phyloP scores from a whole-genome alignment of 805 yeast genomes.

The Saccharomyces eubayanus region DNA sequence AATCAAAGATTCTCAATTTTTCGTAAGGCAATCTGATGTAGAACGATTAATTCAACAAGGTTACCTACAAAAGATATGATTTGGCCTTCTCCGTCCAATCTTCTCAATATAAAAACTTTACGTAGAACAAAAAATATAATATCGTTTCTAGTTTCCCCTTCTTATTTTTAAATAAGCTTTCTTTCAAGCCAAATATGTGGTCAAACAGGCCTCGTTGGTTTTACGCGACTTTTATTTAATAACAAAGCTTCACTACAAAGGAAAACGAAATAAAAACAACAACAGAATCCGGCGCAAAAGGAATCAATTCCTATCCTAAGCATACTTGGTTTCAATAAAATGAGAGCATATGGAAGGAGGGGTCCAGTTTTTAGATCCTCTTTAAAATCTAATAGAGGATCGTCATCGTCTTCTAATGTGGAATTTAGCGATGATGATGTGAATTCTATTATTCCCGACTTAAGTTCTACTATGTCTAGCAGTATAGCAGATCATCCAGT shows the following conservation, averaged over 20 bases:
- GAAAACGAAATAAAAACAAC: background rate
- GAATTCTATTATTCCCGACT: background rate
- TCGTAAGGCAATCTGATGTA: slow-evolving; percentile 88
- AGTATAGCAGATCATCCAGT: background rate
- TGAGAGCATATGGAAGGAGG: background rate
- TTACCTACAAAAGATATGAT: slow-evolving; percentile 62
- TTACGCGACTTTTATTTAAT: background rate
- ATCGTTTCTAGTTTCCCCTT: background rate
- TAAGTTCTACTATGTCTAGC: background rate
- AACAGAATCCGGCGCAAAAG: background rate
- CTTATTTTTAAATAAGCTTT: background rate
- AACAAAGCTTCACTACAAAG: background rate
- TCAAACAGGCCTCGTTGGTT: background rate
- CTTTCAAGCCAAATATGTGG: background rate
- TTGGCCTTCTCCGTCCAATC: background rate
- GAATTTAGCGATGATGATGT: slow-evolving; percentile 18
- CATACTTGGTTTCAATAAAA: background rate
- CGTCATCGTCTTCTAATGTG: background rate
- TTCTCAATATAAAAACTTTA: background rate
- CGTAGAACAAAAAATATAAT: background rate
- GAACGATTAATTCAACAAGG: slow-evolving; percentile 93
- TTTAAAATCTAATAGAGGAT: background rate
- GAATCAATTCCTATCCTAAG: background rate
- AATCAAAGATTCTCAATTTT: slow-evolving; percentile 89
- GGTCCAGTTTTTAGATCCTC: background rate